phyloP scores from a whole-genome alignment of 2,329 filamentous ascomycete species.

The Pestalotiopsis sp. region DNA sequence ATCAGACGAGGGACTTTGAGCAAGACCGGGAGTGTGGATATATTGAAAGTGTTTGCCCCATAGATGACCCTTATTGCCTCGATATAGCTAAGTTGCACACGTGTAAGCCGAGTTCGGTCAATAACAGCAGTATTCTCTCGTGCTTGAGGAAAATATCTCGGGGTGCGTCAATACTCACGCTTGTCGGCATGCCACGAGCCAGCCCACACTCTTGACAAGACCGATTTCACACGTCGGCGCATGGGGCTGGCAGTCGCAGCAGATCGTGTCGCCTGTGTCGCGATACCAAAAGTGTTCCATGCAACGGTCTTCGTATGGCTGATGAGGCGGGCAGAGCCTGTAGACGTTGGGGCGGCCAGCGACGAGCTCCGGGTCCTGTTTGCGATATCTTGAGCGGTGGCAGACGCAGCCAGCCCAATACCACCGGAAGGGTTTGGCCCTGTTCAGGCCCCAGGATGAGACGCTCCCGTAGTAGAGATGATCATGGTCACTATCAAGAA shows the following conservation, averaged over 20 bases:
- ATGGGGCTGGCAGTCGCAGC: background rate
- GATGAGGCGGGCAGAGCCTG: background rate
- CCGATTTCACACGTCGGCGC: background rate
- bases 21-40: background rate
- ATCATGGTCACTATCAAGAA: background rate
- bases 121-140: background rate
- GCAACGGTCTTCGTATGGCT: background rate
- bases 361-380: background rate
- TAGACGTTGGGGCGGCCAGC: background rate
- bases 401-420: background rate
- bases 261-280: too few species aligned
- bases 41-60: background rate
- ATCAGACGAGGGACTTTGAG: background rate
- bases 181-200: background rate
- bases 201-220: background rate
- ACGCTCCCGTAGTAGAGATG: background rate
- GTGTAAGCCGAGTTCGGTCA: background rate
- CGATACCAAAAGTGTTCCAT: background rate
- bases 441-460: background rate
- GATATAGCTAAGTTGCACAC: background rate
- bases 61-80: background rate
- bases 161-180: background rate
- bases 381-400: background rate
- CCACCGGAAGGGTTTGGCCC: background rate
- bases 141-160: background rate